A percentile compares a stretch with the other conserved stretches of the same genome.
These are phyloP conservation scores for Lotmaria passim DNA, from an alignment of 208 protist genomes.

Conservation along the genomic window DNA sequence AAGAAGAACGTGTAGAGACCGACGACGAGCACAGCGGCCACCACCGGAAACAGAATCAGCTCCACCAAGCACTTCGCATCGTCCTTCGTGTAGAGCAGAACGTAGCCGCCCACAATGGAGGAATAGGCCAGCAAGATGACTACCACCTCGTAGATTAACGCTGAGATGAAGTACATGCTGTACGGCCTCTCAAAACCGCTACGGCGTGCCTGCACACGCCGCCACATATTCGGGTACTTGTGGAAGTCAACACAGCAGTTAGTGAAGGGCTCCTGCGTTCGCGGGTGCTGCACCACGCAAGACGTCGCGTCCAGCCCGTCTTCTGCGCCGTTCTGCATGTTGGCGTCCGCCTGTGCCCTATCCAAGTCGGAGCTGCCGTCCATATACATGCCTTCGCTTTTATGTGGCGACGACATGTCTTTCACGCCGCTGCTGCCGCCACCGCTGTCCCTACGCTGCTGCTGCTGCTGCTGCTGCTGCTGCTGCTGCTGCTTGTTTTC, in stretches of 20 bases:
- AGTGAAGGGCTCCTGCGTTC: conserved; percentile 37
- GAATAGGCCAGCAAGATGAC: conserved; percentile 43
- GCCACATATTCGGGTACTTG: conserved; percentile 51
- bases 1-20: conserved; percentile 36
- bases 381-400: background rate
- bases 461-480: no score
- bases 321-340: background rate
- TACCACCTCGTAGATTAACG: conserved; percentile 39
- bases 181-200: conserved; percentile 66
- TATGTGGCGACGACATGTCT: background rate
- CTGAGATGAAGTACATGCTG: conserved; percentile 55
- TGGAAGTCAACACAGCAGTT: conserved; percentile 61
- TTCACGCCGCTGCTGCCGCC: background rate
- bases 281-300: background rate
- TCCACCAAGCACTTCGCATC: conserved; percentile 38
- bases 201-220: conserved; percentile 41
- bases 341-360: background rate
- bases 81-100: conserved; percentile 48
- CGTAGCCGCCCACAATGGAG: conserved; percentile 46
- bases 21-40: conserved; percentile 20
- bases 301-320: background rate
- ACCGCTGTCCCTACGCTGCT: background rate
- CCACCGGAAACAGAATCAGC: conserved; percentile 42
- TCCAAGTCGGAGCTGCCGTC: background rate
- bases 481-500: no score